Conservation (phyloP, 495 filamentous ascomycete genomes). For the Letharia lupina region DNA sequence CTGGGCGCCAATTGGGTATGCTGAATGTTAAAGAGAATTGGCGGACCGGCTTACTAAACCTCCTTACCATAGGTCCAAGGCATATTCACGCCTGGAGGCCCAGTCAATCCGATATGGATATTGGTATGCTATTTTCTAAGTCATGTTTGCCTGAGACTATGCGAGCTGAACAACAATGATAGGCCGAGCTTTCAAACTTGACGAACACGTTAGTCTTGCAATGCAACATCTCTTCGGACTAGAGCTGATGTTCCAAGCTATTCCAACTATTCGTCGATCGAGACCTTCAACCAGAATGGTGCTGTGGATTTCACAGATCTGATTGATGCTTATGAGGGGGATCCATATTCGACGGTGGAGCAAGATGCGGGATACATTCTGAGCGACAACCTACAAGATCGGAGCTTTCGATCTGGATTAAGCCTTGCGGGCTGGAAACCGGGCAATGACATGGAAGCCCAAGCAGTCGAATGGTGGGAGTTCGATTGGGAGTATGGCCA, state of each 20-base stretch:
- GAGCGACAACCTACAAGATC: constrained; percentile 53
- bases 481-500: constrained; percentile 52
- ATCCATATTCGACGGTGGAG: constrained; percentile 43
- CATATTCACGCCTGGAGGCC: constrained; percentile 45
- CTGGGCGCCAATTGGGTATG: constrained; percentile 60
- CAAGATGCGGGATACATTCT: constrained; percentile 51
- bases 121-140: constrained; percentile 33
- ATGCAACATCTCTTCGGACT: not conserved
- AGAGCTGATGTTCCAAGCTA: constrained; percentile 34
- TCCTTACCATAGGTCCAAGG: constrained; percentile 49
- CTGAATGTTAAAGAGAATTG: not conserved
- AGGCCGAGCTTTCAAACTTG: not conserved
- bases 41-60: not conserved
- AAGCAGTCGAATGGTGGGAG: constrained; percentile 59
- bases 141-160: not conserved
- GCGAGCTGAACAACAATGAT: not conserved
- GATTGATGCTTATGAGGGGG: constrained; percentile 43
- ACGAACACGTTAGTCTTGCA: constrained; percentile 1
- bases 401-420: constrained; percentile 51
- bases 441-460: constrained; percentile 43
- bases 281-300: constrained; percentile 52
- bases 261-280: constrained; percentile 53
- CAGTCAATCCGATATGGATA: constrained; percentile 63
- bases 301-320: constrained; percentile 42
- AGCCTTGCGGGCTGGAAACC: constrained; percentile 59